phyloP scores from a whole-genome alignment of 2,329 filamentous ascomycete species.

The Fusarium sp. region DNA sequence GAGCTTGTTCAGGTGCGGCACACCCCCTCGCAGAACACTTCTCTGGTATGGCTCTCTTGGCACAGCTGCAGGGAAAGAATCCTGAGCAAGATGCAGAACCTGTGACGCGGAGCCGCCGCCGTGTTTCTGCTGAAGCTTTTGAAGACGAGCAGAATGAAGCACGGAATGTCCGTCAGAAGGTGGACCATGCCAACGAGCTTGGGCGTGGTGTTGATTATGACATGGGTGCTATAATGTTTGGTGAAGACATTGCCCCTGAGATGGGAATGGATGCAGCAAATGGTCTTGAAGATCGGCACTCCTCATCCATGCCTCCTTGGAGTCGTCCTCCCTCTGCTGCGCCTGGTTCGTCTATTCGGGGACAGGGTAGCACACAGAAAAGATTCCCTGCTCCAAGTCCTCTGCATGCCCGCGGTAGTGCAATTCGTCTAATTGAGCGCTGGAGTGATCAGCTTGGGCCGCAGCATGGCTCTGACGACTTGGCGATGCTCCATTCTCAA shows the following conservation, averaged over 20 bases:
- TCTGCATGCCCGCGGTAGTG: constrained; percentile 50
- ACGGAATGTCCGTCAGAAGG: constrained; percentile 52
- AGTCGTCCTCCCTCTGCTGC: constrained; percentile 57
- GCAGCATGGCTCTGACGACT: constrained; percentile 47
- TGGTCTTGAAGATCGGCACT: constrained; percentile 73
- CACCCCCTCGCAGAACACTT: constrained; percentile 57
- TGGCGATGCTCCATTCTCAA: constrained; percentile 42
- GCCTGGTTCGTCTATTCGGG: constrained; percentile 58
- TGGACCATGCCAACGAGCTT: constrained; percentile 44
- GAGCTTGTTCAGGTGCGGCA: constrained; percentile 33
- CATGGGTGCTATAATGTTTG: constrained; percentile 44
- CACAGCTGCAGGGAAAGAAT: constrained; percentile 41
- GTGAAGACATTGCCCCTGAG: constrained; percentile 65
- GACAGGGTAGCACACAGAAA: constrained; percentile 51
- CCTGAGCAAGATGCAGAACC: constrained; percentile 30
- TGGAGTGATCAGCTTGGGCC: constrained; percentile 56
- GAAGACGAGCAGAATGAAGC: constrained; percentile 48
- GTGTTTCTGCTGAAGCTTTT: constrained; percentile 57
- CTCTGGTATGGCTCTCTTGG: constrained; percentile 57
- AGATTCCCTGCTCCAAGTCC: constrained; percentile 48
- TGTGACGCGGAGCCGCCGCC: constrained; percentile 48
- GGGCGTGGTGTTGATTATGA: constrained; percentile 43
- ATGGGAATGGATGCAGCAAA: constrained; percentile 74
- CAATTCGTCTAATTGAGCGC: constrained; percentile 55
- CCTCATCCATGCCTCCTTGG: constrained; percentile 63